Evolutionary conservation across 345 rosid genomes (phyloP), one percentile per base, ranked within the genome.

Genomic region (Aquilaria sinensis): DNA sequence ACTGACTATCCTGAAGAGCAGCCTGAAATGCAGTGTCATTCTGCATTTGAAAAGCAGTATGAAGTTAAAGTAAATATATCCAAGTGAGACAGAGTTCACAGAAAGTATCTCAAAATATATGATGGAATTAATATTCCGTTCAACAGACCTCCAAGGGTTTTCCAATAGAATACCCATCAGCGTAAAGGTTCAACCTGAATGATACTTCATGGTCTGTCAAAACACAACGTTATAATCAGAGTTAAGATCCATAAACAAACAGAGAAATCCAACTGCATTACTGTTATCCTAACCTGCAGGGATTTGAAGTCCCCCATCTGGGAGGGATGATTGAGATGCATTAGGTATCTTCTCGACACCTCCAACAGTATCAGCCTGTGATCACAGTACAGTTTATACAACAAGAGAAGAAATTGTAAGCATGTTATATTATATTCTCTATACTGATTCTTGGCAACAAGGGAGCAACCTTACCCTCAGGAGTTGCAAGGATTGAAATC

Each of bases 181-280:
- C 73, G 66, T 82, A 89, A 47, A 95, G 93, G 69, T 80, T 83
- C 78, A 95, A 78, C 2, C 73, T 60, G 66, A 89, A 81, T 52
- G 99, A 91, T 70, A 80, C 87, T 77, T 88, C 96, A 68, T 82
- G 81, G 7, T 74, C 97, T 91, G 81, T 65, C 47, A 37, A 71
- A 63, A 72, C 54, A 73, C 50, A 47, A 71, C 63, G 66, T n/a
- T 67, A 57, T 29, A 56, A 63, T 47, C 34, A 47, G 12, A 46
- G 0, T 31, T 54, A 53, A 15, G 56, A 58, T 63, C 3, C 11
- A 52, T 53, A 62, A 62, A 58, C 14, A 33, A 64, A 34, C 48
- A 57, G 31, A 7, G 43, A 37, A 37, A 37, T 4, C 5, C 43
- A 3, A 37, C 43, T 0, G 3, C 7, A 51, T 9, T 56, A 32